A percentile compares a stretch with the other conserved stretches of the same genome.
phyloP scores from a whole-genome alignment of 78 protist species.

The Speleostelium caveatum region DNA sequence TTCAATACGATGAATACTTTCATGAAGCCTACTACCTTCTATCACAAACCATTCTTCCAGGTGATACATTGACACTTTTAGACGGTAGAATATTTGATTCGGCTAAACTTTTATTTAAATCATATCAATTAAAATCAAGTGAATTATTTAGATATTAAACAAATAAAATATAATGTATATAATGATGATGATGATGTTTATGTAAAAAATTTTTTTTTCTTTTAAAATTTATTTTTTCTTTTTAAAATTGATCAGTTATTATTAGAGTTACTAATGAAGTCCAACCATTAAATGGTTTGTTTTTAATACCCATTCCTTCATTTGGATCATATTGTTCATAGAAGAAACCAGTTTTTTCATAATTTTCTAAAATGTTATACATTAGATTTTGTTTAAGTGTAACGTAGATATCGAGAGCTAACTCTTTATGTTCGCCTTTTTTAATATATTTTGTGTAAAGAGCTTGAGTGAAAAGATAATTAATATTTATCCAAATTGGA shows the following conservation, averaged over 20 bases:
- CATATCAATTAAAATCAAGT: background rate
- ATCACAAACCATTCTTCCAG: background rate
- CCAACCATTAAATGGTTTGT: slow-evolving; percentile 97
- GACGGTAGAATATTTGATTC: background rate
- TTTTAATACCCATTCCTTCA: slow-evolving; percentile 89
- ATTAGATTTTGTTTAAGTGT: slow-evolving; percentile 79
- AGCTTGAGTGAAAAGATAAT: slow-evolving; percentile 85
- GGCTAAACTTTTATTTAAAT: background rate
- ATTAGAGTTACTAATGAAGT: slow-evolving; percentile 87
- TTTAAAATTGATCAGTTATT: slow-evolving; percentile 63
- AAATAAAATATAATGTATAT: too few species aligned
- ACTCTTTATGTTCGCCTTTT: background rate
- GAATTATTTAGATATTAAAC: background rate
- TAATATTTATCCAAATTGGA: slow-evolving; percentile 96
- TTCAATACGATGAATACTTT: background rate
- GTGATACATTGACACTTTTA: background rate
- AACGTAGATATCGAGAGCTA: background rate
- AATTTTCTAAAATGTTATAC: slow-evolving; percentile 36
- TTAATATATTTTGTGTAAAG: background rate
- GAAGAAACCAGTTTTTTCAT: slow-evolving; percentile 85
- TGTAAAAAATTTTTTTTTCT: background rate
- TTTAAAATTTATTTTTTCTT: background rate
- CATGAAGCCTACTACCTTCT: background rate
- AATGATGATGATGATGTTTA: too few species aligned
- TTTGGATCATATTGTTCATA: slow-evolving; percentile 94